Conservation (phyloP, 495 filamentous ascomycete genomes). For the Penicillium mononematosum region DNA sequence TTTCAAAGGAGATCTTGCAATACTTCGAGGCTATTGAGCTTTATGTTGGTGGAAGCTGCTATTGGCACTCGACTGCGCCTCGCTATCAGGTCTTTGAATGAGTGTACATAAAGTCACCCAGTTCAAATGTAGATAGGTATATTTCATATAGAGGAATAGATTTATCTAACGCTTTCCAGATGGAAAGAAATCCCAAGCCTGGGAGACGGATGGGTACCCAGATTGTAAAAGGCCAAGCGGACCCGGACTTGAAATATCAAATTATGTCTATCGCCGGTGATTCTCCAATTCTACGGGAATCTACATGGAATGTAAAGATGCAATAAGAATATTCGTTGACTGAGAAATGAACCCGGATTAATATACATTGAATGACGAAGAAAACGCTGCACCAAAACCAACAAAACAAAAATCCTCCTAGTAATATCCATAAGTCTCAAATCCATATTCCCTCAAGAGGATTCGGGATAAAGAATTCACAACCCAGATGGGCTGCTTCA, state of each 20-base stretch:
- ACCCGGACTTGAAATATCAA: background rate
- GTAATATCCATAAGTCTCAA: constrained; percentile 13
- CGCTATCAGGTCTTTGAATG: constrained; percentile 6
- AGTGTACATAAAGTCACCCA: background rate
- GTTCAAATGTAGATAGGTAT: background rate
- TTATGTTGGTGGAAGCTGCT: constrained; percentile 16
- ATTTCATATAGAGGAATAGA: background rate
- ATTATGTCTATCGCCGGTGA: no score
- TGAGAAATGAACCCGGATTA: background rate
- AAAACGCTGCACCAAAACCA: background rate
- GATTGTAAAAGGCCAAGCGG: background rate
- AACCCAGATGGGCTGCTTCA: constrained; percentile 62
- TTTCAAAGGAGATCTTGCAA: constrained; percentile 1
- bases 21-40: constrained; percentile 17
- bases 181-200: background rate
- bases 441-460: constrained; percentile 50
- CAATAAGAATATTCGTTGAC: background rate
- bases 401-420: background rate
- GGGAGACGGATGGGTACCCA: background rate
- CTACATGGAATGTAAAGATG: background rate
- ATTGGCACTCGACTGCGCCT: constrained; percentile 14
- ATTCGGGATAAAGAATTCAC: constrained; percentile 69
- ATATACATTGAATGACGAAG: background rate
- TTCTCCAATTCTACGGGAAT: background rate
- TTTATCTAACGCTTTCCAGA: background rate